Base-by-base conservation (phyloP, 768 basidiomycete genomes). In the Suillus clintonianus region DNA sequence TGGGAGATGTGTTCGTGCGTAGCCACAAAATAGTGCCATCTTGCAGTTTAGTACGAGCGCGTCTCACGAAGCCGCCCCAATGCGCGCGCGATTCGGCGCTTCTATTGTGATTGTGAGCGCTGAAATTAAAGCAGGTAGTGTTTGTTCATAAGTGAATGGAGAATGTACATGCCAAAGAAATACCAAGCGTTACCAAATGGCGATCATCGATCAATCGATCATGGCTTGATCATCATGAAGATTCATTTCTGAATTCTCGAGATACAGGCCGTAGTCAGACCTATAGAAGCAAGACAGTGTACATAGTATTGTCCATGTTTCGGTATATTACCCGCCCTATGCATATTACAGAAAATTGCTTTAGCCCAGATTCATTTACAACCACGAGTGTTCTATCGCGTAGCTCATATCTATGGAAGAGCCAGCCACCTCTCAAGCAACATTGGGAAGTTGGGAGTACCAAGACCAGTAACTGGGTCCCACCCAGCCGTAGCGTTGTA, bases 361-460 rank as follows among this genome's bases (percentile, higher is more conserved):
- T 14, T 8, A 54, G n/a, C 5, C 53, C 10, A 13, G n/a, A 36
- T 36, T 15, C 54, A 36, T 55, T 13, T 37, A 36, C 34, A 37
- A 55, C 11, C n/a, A 22, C 15, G n/a, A n/a, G 13, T 24, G n/a
- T 19, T 4, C 34, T 8, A 6, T n/a, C 22, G 24, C n/a, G 1
- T n/a, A 53, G 32, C 51, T 55, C 54, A 10, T 56, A 24, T 24
- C 37, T 56, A 56, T 39, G 73, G 76, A 41, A 78, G 66, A 37
- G 63, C 53, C 13, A 75, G 56, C 76, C 74, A 81, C n/a, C 65
- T 62, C 15, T 63, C 69, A 14, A 81, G 61, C 63, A 80, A 62
- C 69, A 67, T 58, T 45, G 67, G 59, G 63, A 68, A 72, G 65
- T 67, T 65, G 34, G 65, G 68, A 43, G 63, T 62, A 17, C 57